Conservation (phyloP, 148 eudicot species). For the Camellia lanceoleosa region DNA sequence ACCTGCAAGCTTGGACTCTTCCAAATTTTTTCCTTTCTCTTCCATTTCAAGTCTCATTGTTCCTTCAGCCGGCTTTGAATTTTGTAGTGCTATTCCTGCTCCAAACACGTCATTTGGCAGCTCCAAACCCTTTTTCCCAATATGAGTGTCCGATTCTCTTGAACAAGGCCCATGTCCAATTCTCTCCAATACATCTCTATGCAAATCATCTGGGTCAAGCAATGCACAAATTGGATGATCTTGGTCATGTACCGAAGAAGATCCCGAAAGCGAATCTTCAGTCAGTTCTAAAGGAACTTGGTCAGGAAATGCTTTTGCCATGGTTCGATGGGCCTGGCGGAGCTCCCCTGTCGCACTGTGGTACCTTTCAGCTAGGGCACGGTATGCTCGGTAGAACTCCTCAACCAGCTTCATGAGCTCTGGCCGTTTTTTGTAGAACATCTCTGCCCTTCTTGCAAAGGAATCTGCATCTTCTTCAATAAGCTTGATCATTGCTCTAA, state of each 20-base stretch:
- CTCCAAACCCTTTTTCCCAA: slow-evolving; percentile 54
- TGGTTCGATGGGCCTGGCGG: slow-evolving; percentile 76
- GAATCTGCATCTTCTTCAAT: slow-evolving; percentile 99
- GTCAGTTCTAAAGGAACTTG: slow-evolving; percentile 50
- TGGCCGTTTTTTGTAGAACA: slow-evolving; percentile 91
- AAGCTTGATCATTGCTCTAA: slow-evolving; percentile 88
- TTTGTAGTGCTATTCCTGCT: slow-evolving; percentile 28
- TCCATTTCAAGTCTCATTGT: background rate
- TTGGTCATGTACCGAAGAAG: slow-evolving; percentile 22
- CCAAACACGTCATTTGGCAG: slow-evolving; percentile 62
- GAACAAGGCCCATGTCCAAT: background rate
- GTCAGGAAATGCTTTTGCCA: slow-evolving; percentile 81
- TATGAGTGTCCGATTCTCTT: slow-evolving; percentile 22
- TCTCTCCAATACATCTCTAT: background rate
- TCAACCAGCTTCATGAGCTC: slow-evolving; percentile 95
- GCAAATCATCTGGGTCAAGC: slow-evolving; percentile 36
- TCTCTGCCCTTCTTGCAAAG: slow-evolving; percentile 94
- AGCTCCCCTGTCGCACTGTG: slow-evolving; percentile 92
- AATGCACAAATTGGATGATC: slow-evolving; percentile 43
- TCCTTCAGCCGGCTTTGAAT: slow-evolving; percentile 23
- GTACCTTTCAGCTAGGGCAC: slow-evolving; percentile 90
- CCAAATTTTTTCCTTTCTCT: too few species aligned
- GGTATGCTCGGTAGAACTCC: slow-evolving; percentile 92
- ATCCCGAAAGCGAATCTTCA: slow-evolving; percentile 65
- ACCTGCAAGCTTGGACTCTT: slow-evolving; percentile 22